Base-by-base conservation (phyloP, 495 filamentous ascomycete genomes). In the Alectoria sarmentosa region DNA sequence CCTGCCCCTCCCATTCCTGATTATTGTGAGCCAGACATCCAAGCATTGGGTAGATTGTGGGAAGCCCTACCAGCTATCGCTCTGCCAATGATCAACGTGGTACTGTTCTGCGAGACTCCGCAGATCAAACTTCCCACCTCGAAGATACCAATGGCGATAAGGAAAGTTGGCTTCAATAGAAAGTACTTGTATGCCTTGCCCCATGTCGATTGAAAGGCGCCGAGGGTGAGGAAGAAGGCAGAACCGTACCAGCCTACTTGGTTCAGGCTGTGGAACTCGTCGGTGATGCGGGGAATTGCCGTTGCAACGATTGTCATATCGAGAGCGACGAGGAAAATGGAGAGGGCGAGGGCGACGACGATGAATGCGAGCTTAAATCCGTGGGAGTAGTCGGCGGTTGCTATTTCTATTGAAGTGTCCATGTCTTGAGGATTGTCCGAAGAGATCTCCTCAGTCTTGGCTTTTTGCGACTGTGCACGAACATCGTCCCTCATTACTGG, bases 81-180 rank as follows among this genome's bases (percentile, higher is more conserved):
- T 23, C 76, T 69, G 13, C 76, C 76, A 44, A 76, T 65, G 56
- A 78, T 78, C 13, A 78, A 57, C 1, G 73, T 67, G 19, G 59
- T 69, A 63, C 64, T 69, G 62, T 69, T 67, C 9, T 64, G 60
- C 13, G 76, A 73, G 58, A 76, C 69, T 19, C 65, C 76, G 41
- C 66, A 72, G 41, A 75, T 70, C 30, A 66, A 59, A 41, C 55
- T 84, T 39, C 90, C 90, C 39, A 91, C 37, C 66, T 91, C 90
- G 72, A 93, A 93, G 67, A 94, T 73, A 61, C 74, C 72, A 64
- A 92, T 83, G 49, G 85, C 80, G 14, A 73, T 60, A 8, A 92
- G 73, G 73, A 83, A 77, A 1, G 69, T 66, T 15, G 49, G 28
- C 72, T 85, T 86, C 42, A 84, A 69, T 26, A 67, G 69, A 67